Base-by-base conservation (phyloP, 306 rosid genomes). In the Amphicarpaea edgeworthii region DNA sequence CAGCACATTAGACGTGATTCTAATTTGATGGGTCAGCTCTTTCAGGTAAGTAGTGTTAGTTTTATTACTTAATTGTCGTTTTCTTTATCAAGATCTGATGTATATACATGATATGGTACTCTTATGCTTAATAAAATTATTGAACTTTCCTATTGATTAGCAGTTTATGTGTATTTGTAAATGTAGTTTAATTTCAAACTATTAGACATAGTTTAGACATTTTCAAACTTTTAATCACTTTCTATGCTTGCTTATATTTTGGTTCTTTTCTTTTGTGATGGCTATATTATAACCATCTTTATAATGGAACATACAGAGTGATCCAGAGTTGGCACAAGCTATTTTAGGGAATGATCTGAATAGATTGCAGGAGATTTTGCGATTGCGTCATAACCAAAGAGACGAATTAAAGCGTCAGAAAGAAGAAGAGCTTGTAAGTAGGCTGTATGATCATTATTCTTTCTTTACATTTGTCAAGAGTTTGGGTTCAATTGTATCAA, bases 271-370 rank as follows among this genome's bases (percentile, higher is more conserved):
- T 12, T 32, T 43, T 72, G 42, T 69, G 20, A 21, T 47, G 51
- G 50, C 64, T 51, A 47, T 75, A 20, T 57, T 32, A 46, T 81
- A 43, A 66, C 69, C 67, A 21, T 83, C 51, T 79, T 20, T 71
- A 59, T 32, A 57, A 26, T 80, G 68, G 49, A 70, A 77, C 45
- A 20, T 74, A 20, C 89, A 95, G 98, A 84, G 7, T 79, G 96
- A 95, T 83, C 97, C 98, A 17, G 97, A 95, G 82, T 80, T 95
- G 73, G 98, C 96, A 50, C 97, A 92, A 90, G 91, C 85, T 79
- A 68, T 95, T 77, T 77, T 85, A 28, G 98, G 98, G 73, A 87
- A 88, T 59, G 87, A 95, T 85, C 91, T 92, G 6, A 88, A 88
- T 72, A 84, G 58, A 70, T 70, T 95, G 87, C 99, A 95, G 81